Conservation (phyloP, 345 rosid genomes). For the Salix koriyanagi region DNA sequence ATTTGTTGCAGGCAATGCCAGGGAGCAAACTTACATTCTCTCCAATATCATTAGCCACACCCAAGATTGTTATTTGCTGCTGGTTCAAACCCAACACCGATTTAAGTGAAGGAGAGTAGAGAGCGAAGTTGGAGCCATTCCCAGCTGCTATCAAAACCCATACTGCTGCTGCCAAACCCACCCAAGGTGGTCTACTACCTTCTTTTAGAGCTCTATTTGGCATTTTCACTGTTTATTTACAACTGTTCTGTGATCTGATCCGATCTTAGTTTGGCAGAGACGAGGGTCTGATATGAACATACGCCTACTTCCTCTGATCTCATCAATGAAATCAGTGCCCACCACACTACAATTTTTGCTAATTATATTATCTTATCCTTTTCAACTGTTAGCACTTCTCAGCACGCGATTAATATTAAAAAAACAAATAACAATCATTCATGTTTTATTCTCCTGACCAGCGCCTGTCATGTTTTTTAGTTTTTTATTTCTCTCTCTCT, state of each 20-base stretch:
- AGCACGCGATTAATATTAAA: too few relatives aligned
- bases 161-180: conserved; percentile 84
- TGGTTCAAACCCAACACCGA: conserved; percentile 72
- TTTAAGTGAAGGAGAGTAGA: conserved; percentile 70
- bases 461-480: too few relatives aligned
- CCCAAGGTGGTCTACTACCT: conserved; percentile 97
- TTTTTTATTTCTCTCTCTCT: too few relatives aligned
- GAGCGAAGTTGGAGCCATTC: conserved; percentile 66
- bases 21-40: conserved; percentile 83
- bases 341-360: not conserved
- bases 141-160: conserved; percentile 84
- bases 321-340: not conserved
- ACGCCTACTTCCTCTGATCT: not conserved
- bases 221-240: conserved; percentile 20
- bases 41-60: conserved; percentile 92
- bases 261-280: not conserved
- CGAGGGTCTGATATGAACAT: not conserved
- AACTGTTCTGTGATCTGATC: not conserved
- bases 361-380: too few relatives aligned
- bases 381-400: not conserved
- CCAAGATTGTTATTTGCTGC: conserved; percentile 77
- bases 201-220: conserved; percentile 48
- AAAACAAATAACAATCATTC: too few relatives aligned
- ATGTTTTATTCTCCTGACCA: too few relatives aligned
- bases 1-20: conserved; percentile 81